Conservation (phyloP, 2,329 filamentous ascomycete genomes). For the Xylariales sp. region DNA sequence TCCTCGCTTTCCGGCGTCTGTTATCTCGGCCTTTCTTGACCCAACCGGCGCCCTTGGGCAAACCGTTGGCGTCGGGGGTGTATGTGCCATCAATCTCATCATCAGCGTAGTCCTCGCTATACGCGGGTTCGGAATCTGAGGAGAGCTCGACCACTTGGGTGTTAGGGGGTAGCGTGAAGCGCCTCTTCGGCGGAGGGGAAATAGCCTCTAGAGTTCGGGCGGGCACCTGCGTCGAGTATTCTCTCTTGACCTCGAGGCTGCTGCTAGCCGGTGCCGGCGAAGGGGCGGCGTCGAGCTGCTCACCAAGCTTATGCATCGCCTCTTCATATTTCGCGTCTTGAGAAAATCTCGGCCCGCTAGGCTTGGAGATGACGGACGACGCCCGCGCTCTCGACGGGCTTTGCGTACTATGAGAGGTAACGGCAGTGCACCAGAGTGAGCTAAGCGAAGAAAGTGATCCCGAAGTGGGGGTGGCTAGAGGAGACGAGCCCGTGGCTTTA, state of each 20-base stretch:
- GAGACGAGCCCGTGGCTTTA: conserved; percentile 9
- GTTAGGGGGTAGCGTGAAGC: conserved; percentile 50
- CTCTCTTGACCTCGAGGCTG: conserved; percentile 26
- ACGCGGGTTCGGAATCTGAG: conserved; percentile 50
- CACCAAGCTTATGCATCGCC: conserved; percentile 57
- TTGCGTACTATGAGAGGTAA: conserved; percentile 53
- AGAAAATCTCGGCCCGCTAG: conserved; percentile 37
- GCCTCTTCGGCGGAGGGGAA: conserved; percentile 41
- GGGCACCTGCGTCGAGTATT: conserved; percentile 21
- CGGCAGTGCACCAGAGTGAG: conserved; percentile 57
- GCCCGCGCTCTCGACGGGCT: conserved; percentile 49
- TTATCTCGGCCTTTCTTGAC: conserved; percentile 43
- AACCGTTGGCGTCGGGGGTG: conserved; percentile 37
- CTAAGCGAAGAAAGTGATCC: conserved; percentile 43
- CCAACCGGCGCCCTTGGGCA: conserved; percentile 36
- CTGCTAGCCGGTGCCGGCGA: conserved; percentile 1
- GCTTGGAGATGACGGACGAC: conserved; percentile 46
- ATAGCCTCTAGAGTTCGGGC: conserved; percentile 40
- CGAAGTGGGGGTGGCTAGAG: conserved; percentile 34
- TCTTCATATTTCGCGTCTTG: conserved; percentile 57
- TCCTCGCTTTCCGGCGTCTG: conserved; percentile 18
- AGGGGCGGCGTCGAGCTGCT: conserved; percentile 33
- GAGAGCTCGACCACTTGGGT: conserved; percentile 55
- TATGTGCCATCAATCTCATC: conserved; percentile 55
- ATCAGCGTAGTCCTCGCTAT: conserved; percentile 53